Conservation (phyloP, 331 rosid species). For the Pyrus hybrid region DNA sequence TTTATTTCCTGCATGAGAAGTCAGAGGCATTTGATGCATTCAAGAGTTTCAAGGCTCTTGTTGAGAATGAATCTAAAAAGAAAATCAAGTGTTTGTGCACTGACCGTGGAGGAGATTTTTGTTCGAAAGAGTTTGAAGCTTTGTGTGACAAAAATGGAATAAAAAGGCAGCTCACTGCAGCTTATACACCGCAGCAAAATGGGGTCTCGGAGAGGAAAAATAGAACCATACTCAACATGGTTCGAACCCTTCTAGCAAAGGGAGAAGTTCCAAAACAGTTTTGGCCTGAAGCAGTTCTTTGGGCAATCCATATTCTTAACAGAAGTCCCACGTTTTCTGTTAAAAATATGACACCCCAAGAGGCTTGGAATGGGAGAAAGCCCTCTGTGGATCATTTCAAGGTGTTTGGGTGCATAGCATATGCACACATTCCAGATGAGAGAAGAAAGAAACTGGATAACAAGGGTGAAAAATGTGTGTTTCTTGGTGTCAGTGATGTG, state of each 20-base stretch:
- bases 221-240: not conserved
- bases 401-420: too few species aligned
- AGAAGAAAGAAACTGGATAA: not conserved
- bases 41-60: not conserved
- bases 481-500: not conserved
- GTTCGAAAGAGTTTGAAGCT: not conserved
- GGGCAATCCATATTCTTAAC: not conserved
- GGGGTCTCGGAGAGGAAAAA: not conserved
- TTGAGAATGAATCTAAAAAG: too few species aligned
- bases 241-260: not conserved
- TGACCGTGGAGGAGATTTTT: not conserved
- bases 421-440: too few species aligned
- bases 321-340: not conserved
- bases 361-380: not conserved
- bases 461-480: not conserved
- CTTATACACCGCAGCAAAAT: not conserved
- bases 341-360: not conserved
- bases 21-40: not conserved
- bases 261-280: not conserved
- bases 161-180: not conserved
- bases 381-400: accelerated
- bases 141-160: not conserved
- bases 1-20: too few species aligned
- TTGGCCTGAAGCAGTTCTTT: not conserved
- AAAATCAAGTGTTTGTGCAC: too few species aligned